Base-by-base conservation (phyloP, 2,329 filamentous ascomycete genomes). In the Aspergillus ochraceoroseus region DNA sequence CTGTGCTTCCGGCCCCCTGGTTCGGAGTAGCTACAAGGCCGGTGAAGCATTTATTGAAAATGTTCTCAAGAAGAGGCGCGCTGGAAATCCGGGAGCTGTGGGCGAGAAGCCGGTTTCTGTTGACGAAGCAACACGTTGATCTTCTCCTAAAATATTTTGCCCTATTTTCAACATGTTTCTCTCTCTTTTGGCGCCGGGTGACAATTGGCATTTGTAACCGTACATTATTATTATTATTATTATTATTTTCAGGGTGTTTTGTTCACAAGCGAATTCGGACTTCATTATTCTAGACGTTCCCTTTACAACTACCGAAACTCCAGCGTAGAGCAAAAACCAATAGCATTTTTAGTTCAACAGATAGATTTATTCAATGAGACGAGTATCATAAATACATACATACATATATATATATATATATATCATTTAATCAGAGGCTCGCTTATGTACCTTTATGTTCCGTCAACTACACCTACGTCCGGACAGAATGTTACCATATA, bases 21-120 rank as follows among this genome's bases (percentile, higher is more conserved):
- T 98, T 15, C 79, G 92, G 45, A 95, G 88, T 53, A 94, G 86
- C 32, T 98, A 98, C 72, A 98, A 98, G 73, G 92, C 92, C 2
- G 92, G 92, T 25, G 92, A 98, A 71, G 87, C 88, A 1, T 98
- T 98, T 62, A 98, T 98, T 54, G 92, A 98, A 74, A 98, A 98
- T 56, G 90, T 98, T 13, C 70, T 98, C 45, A 85, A 87, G 68
- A 94, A 94, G 78, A 75, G 87, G 44, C 59, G 61, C 17, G 48
- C 53, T 13, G 55, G 51, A 13, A 48, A 52, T 19, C 49, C 55
- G 3, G 59, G 59, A 22, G 50, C 53, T 15, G 54, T 55, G 12
- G 45, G 48, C 15, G 54, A 58, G 7, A 51, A 58, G 43, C 52
- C 51, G 20, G 30, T 55, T 34, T 45, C 51, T 42, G 44, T 49